Conservation (phyloP, 2,329 filamentous ascomycete species). For the Neodidymelliopsis sp. region DNA sequence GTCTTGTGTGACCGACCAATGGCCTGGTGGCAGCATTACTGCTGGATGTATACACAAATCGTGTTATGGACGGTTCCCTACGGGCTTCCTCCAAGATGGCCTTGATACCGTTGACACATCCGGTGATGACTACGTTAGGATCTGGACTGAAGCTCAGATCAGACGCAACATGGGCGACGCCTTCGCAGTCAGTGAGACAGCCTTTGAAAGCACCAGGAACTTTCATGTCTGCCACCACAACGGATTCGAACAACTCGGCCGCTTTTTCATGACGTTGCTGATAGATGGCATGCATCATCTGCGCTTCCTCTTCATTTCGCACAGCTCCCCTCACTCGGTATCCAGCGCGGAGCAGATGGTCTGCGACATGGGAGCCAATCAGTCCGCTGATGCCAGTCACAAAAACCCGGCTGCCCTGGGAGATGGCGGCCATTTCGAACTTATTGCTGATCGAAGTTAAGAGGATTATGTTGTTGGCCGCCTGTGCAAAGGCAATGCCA, state of each 20-base stretch:
- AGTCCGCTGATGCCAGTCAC: conserved; percentile 45
- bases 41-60: conserved; percentile 11
- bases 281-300: conserved; percentile 5
- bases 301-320: conserved; percentile 21
- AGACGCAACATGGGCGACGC: conserved; percentile 1
- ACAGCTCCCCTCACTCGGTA: conserved; percentile 44
- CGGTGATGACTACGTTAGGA: conserved; percentile 9
- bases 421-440: conserved; percentile 14
- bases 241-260: neutral
- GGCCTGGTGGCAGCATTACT: conserved; percentile 13
- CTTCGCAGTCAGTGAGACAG: conserved; percentile 2
- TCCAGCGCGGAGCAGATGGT: conserved; percentile 39
- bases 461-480: no score
- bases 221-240: conserved; percentile 5
- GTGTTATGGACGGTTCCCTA: neutral
- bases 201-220: neutral
- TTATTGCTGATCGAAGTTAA: no score
- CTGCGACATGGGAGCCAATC: conserved; percentile 41
- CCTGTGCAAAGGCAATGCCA: no score
- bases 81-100: conserved; percentile 2
- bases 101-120: neutral
- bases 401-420: conserved; percentile 33
- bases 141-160: conserved; percentile 5
- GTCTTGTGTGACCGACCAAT: neutral
- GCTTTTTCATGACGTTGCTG: neutral